Conservation (phyloP, 73 alveolate species). For the Paramecium octaurelia region DNA sequence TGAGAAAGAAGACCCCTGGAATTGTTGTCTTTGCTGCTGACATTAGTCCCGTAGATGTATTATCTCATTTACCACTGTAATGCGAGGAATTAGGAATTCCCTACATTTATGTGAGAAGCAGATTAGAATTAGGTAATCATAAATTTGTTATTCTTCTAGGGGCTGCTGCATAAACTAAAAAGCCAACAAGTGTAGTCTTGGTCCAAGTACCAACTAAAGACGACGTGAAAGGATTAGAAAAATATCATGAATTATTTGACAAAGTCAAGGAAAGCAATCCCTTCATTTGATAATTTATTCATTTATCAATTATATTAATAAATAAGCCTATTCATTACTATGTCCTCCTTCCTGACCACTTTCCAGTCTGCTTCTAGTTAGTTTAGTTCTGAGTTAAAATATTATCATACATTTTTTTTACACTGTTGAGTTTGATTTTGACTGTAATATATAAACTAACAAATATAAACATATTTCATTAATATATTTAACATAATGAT, state of each 20-base stretch:
- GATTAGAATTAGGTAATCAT: constrained; percentile 79
- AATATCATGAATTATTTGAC: constrained; percentile 53
- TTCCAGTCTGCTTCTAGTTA: not conserved
- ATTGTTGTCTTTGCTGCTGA: constrained; percentile 83
- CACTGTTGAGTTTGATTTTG: not conserved
- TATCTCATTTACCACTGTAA: constrained; percentile 83
- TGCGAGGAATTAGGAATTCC: constrained; percentile 88
- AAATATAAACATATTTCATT: no score
- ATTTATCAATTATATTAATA: not conserved
- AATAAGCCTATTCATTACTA: not conserved
- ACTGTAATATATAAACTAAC: not conserved
- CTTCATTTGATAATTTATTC: constrained; percentile 21
- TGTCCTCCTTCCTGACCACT: not conserved
- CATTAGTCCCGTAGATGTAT: constrained; percentile 90
- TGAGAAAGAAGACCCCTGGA: constrained; percentile 71
- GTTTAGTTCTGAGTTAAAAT: not conserved
- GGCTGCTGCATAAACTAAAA: constrained; percentile 68
- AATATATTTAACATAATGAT: not conserved
- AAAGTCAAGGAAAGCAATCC: constrained; percentile 60
- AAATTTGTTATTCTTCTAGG: constrained; percentile 3
- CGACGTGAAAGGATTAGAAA: constrained; percentile 57
- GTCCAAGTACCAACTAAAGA: constrained; percentile 66
- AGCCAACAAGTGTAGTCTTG: constrained; percentile 69
- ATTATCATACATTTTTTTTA: not conserved
- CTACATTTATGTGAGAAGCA: constrained; percentile 83